Percentiles rank a stretch among this genome's conserved stretches.
Evolutionary conservation across 768 basidiomycete genomes (phyloP).

Genomic region (Russula sp.): DNA sequence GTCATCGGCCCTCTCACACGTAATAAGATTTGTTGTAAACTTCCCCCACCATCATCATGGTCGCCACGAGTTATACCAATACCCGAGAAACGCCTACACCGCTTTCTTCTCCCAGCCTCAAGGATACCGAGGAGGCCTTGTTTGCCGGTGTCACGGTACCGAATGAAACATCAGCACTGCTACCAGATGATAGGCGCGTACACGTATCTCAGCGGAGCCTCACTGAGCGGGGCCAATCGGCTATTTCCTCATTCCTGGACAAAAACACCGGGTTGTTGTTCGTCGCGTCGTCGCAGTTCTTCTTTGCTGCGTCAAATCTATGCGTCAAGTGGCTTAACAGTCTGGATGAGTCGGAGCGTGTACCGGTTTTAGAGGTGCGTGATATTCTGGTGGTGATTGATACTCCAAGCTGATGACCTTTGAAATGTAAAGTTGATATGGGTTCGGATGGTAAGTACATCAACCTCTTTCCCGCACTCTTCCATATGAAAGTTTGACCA

Average conservation of each 20-base stretch:
- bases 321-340: conserved; percentile 60
- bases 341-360: conserved; percentile 48
- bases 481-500: conserved; percentile 30
- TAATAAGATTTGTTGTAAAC: background rate
- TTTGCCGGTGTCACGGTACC: background rate
- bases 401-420: background rate
- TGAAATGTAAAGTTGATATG: conserved; percentile 44
- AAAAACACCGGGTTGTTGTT: conserved; percentile 60
- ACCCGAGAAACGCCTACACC: background rate
- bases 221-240: background rate
- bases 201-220: too few relatives aligned
- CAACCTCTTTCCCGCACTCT: background rate
- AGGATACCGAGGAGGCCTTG: background rate
- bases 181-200: background rate
- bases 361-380: conserved; percentile 55
- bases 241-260: conserved; percentile 20
- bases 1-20: too few relatives aligned
- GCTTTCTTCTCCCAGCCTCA: background rate
- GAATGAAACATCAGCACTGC: conserved; percentile 1
- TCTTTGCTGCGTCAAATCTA: conserved; percentile 59
- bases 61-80: background rate
- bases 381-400: background rate
- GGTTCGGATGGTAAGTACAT: conserved; percentile 53
- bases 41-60: background rate
- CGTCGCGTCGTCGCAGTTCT: conserved; percentile 55